These are phyloP conservation scores for Calonectria hawksworthii DNA, from an alignment of 2,329 filamentous ascomycete genomes.

Conservation along the genomic window DNA sequence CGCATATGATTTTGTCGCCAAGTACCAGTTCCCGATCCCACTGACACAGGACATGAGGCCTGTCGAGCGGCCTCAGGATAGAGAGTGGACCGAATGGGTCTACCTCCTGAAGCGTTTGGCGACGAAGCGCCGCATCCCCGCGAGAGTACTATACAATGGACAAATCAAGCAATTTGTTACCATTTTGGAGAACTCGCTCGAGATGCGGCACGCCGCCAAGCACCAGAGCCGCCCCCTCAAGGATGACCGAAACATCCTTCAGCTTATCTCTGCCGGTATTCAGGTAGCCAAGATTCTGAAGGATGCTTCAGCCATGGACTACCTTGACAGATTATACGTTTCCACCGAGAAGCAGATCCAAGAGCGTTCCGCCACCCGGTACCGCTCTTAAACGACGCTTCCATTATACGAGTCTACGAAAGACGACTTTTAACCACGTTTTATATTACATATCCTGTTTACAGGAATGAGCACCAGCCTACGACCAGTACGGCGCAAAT, in stretches of 20 bases:
- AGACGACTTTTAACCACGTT: constrained; percentile 44
- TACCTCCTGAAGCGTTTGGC: constrained; percentile 88
- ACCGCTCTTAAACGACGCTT: constrained; percentile 48
- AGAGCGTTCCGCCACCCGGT: constrained; percentile 65
- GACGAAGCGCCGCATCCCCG: constrained; percentile 87
- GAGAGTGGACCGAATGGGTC: constrained; percentile 94
- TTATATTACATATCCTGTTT: constrained; percentile 43
- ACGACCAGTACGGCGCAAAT: constrained; percentile 44
- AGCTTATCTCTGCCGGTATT: constrained; percentile 88
- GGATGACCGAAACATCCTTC: constrained; percentile 89
- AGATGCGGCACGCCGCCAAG: constrained; percentile 88
- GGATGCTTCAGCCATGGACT: constrained; percentile 87
- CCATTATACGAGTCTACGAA: constrained; percentile 35
- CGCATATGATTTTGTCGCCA: constrained; percentile 91
- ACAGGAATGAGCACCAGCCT: constrained; percentile 43
- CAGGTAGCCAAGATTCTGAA: constrained; percentile 91
- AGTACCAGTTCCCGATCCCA: constrained; percentile 91
- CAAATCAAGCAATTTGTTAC: constrained; percentile 95
- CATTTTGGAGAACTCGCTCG: constrained; percentile 87
- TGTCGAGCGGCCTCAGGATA: constrained; percentile 79
- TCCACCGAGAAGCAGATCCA: constrained; percentile 85
- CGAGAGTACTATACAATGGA: constrained; percentile 86
- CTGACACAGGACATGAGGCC: constrained; percentile 86
- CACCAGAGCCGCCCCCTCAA: constrained; percentile 87
- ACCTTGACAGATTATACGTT: constrained; percentile 85